Conservation (phyloP, 208 protist genomes). For the Entamoeba moshkovskii region DNA sequence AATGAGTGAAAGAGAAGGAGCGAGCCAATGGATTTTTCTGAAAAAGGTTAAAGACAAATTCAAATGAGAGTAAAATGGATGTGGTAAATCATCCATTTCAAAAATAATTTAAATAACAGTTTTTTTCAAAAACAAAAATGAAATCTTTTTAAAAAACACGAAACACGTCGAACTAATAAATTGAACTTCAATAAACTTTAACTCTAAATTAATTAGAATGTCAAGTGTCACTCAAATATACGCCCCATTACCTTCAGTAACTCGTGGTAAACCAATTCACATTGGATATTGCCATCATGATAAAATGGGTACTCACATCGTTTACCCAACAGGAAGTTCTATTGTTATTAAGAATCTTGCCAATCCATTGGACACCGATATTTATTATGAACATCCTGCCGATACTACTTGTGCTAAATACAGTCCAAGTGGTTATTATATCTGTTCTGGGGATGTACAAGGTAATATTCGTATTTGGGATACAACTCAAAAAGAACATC, state of each 20-base stretch:
- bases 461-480: slow-evolving; percentile 54
- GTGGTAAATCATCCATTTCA: not conserved
- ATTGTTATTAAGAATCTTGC: slow-evolving; percentile 42
- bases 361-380: not conserved
- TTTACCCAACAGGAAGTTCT: slow-evolving; percentile 43
- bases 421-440: slow-evolving; percentile 46
- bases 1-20: not conserved
- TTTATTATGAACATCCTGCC: slow-evolving; percentile 47
- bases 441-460: slow-evolving; percentile 45
- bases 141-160: too few relatives aligned
- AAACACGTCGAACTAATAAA: too few relatives aligned
- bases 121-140: too few relatives aligned
- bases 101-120: too few relatives aligned
- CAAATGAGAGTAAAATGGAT: not conserved
- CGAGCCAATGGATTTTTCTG: not conserved
- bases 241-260: slow-evolving; percentile 39
- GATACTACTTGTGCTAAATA: slow-evolving; percentile 42
- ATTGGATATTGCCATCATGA: slow-evolving; percentile 42
- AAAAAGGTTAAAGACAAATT: not conserved
- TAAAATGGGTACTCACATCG: slow-evolving; percentile 32
- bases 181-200: too few relatives aligned
- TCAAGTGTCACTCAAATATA: slow-evolving; percentile 27
- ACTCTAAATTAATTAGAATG: too few relatives aligned
- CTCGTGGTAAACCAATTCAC: slow-evolving; percentile 40
- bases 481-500: slow-evolving; percentile 12